Evolutionary conservation across 2,329 filamentous ascomycete genomes (phyloP).

Genomic region (Penicillium sp.): DNA sequence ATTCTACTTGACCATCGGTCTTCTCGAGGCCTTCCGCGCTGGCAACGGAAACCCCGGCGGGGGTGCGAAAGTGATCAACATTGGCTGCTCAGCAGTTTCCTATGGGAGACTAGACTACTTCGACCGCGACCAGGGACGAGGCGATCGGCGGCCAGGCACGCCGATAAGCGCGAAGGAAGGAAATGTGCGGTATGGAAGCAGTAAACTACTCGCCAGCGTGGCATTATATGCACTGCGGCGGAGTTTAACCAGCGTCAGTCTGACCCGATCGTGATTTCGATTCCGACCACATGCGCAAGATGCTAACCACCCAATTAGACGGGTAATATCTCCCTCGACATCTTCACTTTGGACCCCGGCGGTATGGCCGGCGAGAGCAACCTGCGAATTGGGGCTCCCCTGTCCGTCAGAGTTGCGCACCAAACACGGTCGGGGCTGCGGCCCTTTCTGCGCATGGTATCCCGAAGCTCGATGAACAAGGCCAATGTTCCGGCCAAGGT

Average conservation of each 20-base stretch:
- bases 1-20: conserved; percentile 35
- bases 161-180: conserved; percentile 31
- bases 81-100: conserved; percentile 35
- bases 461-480: conserved; percentile 36
- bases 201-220: conserved; percentile 35
- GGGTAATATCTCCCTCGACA: conserved; percentile 35
- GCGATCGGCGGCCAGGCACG: conserved; percentile 21
- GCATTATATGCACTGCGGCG: conserved; percentile 39
- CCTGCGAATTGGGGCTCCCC: conserved; percentile 24
- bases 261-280: background rate
- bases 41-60: conserved; percentile 31
- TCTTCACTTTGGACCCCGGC: conserved; percentile 38
- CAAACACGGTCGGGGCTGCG: conserved; percentile 34
- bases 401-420: conserved; percentile 32
- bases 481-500: conserved; percentile 35
- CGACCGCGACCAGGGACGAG: conserved; percentile 23
- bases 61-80: conserved; percentile 36
- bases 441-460: conserved; percentile 35
- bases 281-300: background rate
- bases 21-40: conserved; percentile 38
- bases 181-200: conserved; percentile 33
- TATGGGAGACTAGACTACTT: conserved; percentile 35
- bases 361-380: conserved; percentile 28
- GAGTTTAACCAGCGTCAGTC: conserved; percentile 35
- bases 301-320: conserved; percentile 23